Base-by-base conservation (phyloP, 352 stramenopile genomes). In the Saprolegnia parasitica region DNA sequence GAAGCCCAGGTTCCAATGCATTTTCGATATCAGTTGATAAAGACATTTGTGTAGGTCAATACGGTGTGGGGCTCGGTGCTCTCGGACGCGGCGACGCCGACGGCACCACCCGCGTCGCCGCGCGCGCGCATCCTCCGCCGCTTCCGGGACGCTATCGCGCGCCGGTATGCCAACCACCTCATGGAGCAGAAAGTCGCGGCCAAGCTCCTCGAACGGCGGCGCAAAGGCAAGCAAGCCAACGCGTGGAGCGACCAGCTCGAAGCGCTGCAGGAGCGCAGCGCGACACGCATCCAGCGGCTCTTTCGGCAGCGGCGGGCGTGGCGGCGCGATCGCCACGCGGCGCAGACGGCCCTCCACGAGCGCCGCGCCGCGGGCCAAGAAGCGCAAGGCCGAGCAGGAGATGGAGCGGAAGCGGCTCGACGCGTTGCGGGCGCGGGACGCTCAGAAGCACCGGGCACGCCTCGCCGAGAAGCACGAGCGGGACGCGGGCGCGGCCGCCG, bases 191-290 rank as follows among this genome's bases (percentile, higher is more conserved):
- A 89, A 50, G 77, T 85, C 0, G 81, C 52, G 11, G 52, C 81
- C 0, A 72, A 70, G 18, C 55, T 87, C 29, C 58, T 91, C 13
- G 68, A 80, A 6, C 23, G 52, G 3, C 21, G 20, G 24, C 65
- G 63, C 1, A 49, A 47, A 10, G 21, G 50, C 39, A 61, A 56
- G 24, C 47, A 26, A 13, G 35, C 26, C 24, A 80, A 81, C 18
- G 77, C 82, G 0, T 94, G 86, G 86, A 77, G 88, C 55, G 71
- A 86, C 67, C 84, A 94, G 63, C 80, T 91, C 73, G 77, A 91
- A 26, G 83, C 87, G 18, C 67, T 91, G 9, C 65, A 83, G 47
- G 46, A 88, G 1, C 82, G 79, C 10, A 90, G 90, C 81, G 74
- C 85, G 0, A 78, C 91, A 20, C 81, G 78, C 15, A 88, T 94